Evolutionary conservation across 148 eudicot genomes (phyloP), one percentile per base, ranked within the genome.

Genomic region (Silene latifolia): DNA sequence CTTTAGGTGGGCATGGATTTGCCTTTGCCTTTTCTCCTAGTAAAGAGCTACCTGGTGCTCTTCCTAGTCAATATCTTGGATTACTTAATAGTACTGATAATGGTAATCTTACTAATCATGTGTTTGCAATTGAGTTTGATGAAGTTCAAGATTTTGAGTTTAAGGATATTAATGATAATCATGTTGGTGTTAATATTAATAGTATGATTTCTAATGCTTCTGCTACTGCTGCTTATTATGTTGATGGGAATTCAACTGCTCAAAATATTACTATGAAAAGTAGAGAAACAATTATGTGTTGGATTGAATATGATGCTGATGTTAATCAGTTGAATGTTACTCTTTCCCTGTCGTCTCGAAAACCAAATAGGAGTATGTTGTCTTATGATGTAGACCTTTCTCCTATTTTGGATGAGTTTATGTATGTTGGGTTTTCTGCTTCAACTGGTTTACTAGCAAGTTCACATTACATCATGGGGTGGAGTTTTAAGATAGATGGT

Each of bases 71-170:
- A 80, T 93, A 85, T 73, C 76, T 93, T 27, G 98, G 98, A 0
- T 75, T 91, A 2, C 69, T 93, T 8, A 93, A 88, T 60, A 51
- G 85, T 11, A 79, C 72, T 73, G 86, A 76, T 76, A 85, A 83
- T 72, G 97, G 91, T 8, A 93, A 91, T 61, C 74, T 83, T 11
- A 86, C 94, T 0, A 88, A 93, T 75, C 93, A 89, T 71, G 39
- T 93, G 1, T 82, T 93, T 65, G 98, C 97, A 18, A 83, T 93
- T 19, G 98, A 93, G 64, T 91, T 93, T 69, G 97, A 93, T 69
- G 90, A 89, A 2, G 97, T 93, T 35, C 84, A 87, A 58, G 94
- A 93, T 74, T 86, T 88, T 51, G 91, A 86, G 56, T 88, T 93
- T 44, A 69, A 67, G 32, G 97, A 93, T 75, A 88, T 93, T 3